Evolutionary conservation across 2,329 filamentous ascomycete genomes (phyloP), one percentile per base, ranked within the genome.

Genomic region (Penicillium aurantiogriseum): DNA sequence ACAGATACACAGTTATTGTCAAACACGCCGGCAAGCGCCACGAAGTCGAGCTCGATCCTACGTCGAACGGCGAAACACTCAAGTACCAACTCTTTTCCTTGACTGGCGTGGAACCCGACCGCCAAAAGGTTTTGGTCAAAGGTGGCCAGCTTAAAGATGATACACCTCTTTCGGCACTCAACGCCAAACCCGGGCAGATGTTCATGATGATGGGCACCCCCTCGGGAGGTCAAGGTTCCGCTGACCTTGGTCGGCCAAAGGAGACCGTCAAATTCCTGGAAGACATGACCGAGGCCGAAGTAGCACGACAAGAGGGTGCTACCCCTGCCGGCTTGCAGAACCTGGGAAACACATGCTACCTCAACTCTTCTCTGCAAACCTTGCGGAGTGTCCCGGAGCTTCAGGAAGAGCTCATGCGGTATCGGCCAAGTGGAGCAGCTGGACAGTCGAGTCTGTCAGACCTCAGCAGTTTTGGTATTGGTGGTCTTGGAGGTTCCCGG

Each of bases 171-270:
- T 86, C 87, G 64, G 89, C 88, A 68, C 83, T 97, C 60, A 88
- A 88, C 69, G 86, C 96, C 68, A 97, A 96, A 81, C 80, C 90
- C 35, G 89, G 89, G 56, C 91, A 96, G 75, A 84, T 81, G 23
- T 90, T 99, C 74, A 96, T 96, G 87, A 95, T 99, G 89, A 91
- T 99, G 84, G 95, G 95, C 38, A 94, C 91, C 3, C 89, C 93
- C 4, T 87, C 89, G 21, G 86, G 85, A 15, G 86, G 84, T 50
- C 83, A 82, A 42, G 79, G 76, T 35, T 76, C 79, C 17, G 81
- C 77, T 21, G 80, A 90, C 31, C 80, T 88, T 58, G 86, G 88
- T 51, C 79, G 80, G 52, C 94, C 94, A 33, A 90, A 88, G 71
- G 88, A 95, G 70, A 83, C 85, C 65, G 83, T 92, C 70, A 94